phyloP scores from a whole-genome alignment of 305 asterid species.

The Ajuga reptans region DNA sequence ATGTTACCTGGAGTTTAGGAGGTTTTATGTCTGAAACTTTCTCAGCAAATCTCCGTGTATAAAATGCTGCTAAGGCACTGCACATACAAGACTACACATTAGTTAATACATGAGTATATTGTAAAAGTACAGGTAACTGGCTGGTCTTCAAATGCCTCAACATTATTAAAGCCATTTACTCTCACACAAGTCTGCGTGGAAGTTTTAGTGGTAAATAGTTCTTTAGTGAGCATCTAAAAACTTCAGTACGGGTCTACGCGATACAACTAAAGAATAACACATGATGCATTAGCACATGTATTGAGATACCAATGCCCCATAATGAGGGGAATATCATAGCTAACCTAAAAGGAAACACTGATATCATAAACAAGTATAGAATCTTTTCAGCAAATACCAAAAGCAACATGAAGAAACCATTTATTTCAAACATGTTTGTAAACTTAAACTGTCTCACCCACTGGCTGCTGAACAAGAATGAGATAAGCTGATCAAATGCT shows the following conservation, averaged over 20 bases:
- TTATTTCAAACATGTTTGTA: slow-evolving; percentile 3
- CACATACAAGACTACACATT: slow-evolving; percentile 26
- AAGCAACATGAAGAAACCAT: background rate
- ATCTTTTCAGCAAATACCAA: slow-evolving; percentile 4
- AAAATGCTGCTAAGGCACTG: slow-evolving; percentile 96
- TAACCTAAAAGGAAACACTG: slow-evolving; percentile 15
- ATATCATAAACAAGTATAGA: background rate
- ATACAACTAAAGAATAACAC: background rate
- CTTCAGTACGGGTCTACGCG: background rate
- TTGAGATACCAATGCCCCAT: slow-evolving; percentile 4
- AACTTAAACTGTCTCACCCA: slow-evolving; percentile 46
- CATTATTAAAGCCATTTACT: background rate
- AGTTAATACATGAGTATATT: slow-evolving; percentile 7
- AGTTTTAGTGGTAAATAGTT: background rate
- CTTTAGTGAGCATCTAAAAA: background rate
- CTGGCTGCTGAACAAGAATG: slow-evolving; percentile 79
- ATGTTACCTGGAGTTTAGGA: slow-evolving; percentile 84
- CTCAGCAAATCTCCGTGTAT: slow-evolving; percentile 75
- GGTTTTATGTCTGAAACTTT: slow-evolving; percentile 65
- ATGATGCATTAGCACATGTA: slow-evolving; percentile 3
- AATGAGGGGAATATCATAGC: slow-evolving; percentile 6
- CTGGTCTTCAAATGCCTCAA: slow-evolving; percentile 12
- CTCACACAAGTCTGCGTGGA: slow-evolving; percentile 6
- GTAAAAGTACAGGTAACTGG: slow-evolving; percentile 14
- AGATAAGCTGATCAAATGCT: slow-evolving; percentile 78